Base-by-base conservation (phyloP, 1,284 basidiomycete species). In the Rhodotorula sp. region DNA sequence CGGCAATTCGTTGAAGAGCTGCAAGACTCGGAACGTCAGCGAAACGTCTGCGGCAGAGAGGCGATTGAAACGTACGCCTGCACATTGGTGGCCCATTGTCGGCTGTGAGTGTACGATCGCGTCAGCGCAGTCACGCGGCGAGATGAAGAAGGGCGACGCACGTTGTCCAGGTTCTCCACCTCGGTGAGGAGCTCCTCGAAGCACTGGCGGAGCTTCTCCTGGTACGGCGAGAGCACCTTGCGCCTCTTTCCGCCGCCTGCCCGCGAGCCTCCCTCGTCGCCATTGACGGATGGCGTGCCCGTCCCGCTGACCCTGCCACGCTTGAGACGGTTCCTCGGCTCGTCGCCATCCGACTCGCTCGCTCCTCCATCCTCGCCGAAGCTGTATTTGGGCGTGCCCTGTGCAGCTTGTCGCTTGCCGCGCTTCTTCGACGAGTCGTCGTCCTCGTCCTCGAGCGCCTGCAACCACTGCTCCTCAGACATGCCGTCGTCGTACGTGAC, bases 401-500 rank as follows among this genome's bases (percentile, higher is more conserved):
- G 65, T 8, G 62, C 66, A 30, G 59, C 65, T 40, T 55, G 26
- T 16, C 68, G 34, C 52, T 58, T 65, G 30, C 60, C 47, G 24
- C 53, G 52, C 61, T 62, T 62, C 44, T 52, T 61, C 18, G 31
- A 46, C 20, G 51, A 16, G 30, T 65, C 72, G 15, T 75, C 74
- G n/a, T 75, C 74, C 46, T 66, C 24, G 67, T 67, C 68, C 73
- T 66, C 40, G 26, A 59, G 34, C 34, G 88, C 88, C 84, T 90
- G 86, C 48, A 91, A 87, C 89, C 91, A 98, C 76, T 95, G 90
- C 78, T 97, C 94, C 77, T 98, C 94, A 64, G 88, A 90, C 62
- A 98, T 84, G 26, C 94, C 94, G 79, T 98, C 95, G 72, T 91
- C 94, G 80, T 99, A 99, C 78, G 88, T 90, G 65, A 99, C 92